phyloP scores from a whole-genome alignment of 176 grass and related monocot genomes.

The Hyparrhenia diplandra region DNA sequence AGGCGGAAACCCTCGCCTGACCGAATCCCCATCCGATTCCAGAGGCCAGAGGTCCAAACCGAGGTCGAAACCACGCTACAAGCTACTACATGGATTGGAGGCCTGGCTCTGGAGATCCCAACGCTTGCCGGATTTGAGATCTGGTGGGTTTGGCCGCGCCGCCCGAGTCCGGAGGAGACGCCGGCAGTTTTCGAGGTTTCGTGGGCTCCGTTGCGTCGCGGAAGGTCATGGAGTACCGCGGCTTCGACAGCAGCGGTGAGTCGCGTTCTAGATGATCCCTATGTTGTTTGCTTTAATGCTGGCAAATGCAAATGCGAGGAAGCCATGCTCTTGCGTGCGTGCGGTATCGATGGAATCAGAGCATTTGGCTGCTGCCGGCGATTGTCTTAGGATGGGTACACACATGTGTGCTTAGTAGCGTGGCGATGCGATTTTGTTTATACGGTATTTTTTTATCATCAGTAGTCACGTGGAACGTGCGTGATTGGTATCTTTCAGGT shows the following conservation, averaged over 20 bases:
- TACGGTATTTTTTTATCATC: background rate
- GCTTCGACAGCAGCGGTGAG: constrained; percentile 65
- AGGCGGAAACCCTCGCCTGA: background rate
- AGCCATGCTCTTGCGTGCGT: background rate
- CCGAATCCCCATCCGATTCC: background rate
- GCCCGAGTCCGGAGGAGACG: background rate
- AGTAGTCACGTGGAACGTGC: background rate
- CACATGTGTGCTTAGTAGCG: background rate
- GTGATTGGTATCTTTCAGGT: background rate
- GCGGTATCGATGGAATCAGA: background rate
- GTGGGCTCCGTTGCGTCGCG: background rate
- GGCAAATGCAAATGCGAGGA: background rate
- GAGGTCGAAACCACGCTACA: background rate
- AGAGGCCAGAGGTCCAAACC: background rate
- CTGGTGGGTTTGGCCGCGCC: background rate
- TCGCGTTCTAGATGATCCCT: constrained; percentile 16
- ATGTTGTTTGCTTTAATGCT: background rate
- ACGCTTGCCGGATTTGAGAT: background rate
- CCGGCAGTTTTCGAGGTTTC: background rate
- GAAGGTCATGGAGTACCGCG: constrained; percentile 43
- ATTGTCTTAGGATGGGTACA: background rate
- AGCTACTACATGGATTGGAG: background rate
- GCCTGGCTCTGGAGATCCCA: background rate
- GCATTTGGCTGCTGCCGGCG: background rate
- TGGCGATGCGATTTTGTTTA: background rate